phyloP scores from a whole-genome alignment of 1,139 yeast species.

The Diutina neorugosa region DNA sequence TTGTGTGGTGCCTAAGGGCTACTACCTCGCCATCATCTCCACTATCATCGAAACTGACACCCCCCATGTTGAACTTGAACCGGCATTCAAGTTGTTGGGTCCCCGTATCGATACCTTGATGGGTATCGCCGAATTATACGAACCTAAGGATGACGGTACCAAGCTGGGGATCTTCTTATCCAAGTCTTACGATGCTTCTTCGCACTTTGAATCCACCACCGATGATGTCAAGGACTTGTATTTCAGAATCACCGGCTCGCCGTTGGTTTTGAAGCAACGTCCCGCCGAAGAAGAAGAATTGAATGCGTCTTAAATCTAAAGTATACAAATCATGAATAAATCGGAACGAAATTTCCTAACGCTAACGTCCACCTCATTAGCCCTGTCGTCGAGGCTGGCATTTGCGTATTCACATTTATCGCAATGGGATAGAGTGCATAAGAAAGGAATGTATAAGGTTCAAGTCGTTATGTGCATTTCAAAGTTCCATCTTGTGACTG shows the following conservation, averaged over 20 bases:
- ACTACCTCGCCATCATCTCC: conserved; percentile 86
- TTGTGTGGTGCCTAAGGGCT: conserved; percentile 83
- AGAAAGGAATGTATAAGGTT: neutral
- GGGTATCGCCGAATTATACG: conserved; percentile 90
- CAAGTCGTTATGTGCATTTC: neutral
- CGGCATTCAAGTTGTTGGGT: conserved; percentile 89
- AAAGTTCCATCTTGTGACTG: neutral
- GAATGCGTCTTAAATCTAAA: neutral
- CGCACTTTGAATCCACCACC: conserved; percentile 93
- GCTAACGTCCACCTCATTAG: neutral
- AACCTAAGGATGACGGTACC: conserved; percentile 76
- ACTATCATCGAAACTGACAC: conserved; percentile 90
- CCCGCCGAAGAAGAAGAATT: conserved; percentile 3
- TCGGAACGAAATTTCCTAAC: neutral
- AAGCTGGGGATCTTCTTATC: conserved; percentile 72
- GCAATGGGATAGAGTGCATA: neutral
- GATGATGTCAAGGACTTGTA: conserved; percentile 91
- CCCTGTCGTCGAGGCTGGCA: no score
- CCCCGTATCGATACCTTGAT: conserved; percentile 72
- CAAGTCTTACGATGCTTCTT: conserved; percentile 83
- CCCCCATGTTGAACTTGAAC: conserved; percentile 87
- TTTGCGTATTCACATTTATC: no score
- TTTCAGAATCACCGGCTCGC: conserved; percentile 85
- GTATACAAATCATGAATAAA: neutral
- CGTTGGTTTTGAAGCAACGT: conserved; percentile 64